Evolutionary conservation across 768 basidiomycete species (phyloP), one percentile per base, ranked within the genome.

Genomic region (Boletus pseudopeckii): DNA sequence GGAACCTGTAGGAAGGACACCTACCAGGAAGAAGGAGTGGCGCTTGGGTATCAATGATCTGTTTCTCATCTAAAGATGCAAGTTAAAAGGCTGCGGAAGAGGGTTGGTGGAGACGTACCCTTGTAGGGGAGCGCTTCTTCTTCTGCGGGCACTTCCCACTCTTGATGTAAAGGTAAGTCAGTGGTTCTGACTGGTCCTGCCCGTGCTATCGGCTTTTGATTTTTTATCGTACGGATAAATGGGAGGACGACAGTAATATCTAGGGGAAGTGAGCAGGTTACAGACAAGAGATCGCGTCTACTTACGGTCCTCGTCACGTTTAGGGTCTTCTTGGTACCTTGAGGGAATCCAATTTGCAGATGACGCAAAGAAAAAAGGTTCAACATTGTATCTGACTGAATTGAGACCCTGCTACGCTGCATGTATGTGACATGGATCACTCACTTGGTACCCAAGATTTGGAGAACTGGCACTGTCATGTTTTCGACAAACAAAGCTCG

Each of bases 261-360:
- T 84, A 51, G 11, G 32, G n/a, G 32, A 22, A 28, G 28, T 60
- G 33, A 56, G 56, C n/a, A 28, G 15, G 33, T 20, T 36, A 10
- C 14, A 4, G 46, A 61, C 7, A 55, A 43, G 77, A 74, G 18
- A 75, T 48, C 43, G 50, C 48, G 24, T 56, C 38, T 18, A 73
- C 82, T 60, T 61, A 85, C 82, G 83, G 69, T 85, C 84, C 57
- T 68, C 55, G 0, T 67, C 65, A 22, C 63, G 54, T 20, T 63
- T 55, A 2, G 77, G 65, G 39, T 79, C 78, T 60, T 84, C 83
- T 56, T 84, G 76, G 40, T 80, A 87, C 49, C 83, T 79, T 1
- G 82, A 81, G 0, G 85, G 85, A 44, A 85, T 87, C 83, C 83
- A 85, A 57, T 81, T 84, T 14, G 78, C 63, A 0, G 83, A 80